Percentiles rank a stretch among this genome's conserved stretches.
phyloP scores from a whole-genome alignment of 2,329 filamentous ascomycete species.

The Seiridium cupressi region DNA sequence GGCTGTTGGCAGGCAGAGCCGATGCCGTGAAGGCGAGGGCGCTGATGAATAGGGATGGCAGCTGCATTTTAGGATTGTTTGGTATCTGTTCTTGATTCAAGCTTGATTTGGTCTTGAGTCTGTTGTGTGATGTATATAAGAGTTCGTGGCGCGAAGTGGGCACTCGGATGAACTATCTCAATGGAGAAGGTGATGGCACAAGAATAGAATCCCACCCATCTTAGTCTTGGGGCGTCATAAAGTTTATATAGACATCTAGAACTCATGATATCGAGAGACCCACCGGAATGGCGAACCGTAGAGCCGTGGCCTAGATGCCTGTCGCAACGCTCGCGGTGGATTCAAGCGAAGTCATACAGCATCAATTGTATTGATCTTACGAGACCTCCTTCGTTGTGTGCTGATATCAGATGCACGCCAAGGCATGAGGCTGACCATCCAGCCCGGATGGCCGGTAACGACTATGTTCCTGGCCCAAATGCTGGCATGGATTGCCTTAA shows the following conservation, averaged over 20 bases:
- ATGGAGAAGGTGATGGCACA: constrained; percentile 1
- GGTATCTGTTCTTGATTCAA: background rate
- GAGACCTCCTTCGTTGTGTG: background rate
- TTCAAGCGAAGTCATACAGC: background rate
- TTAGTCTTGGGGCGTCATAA: background rate
- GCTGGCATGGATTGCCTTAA: background rate
- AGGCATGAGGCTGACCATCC: background rate
- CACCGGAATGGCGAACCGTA: constrained; percentile 1
- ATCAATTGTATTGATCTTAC: background rate
- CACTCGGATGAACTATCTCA: background rate
- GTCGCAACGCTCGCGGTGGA: background rate
- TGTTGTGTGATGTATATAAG: background rate
- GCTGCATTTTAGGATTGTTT: background rate
- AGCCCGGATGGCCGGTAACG: background rate
- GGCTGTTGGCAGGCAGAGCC: background rate
- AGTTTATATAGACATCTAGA: background rate
- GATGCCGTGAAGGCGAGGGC: background rate
- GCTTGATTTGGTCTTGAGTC: background rate
- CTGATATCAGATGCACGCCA: background rate
- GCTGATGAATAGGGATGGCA: background rate
- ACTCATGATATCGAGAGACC: background rate
- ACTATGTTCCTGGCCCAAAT: background rate
- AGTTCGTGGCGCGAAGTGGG: background rate
- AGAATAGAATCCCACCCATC: background rate
- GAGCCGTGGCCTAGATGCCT: background rate